Evolutionary conservation across 768 basidiomycete species (phyloP).

Genomic region (Russula compacta): DNA sequence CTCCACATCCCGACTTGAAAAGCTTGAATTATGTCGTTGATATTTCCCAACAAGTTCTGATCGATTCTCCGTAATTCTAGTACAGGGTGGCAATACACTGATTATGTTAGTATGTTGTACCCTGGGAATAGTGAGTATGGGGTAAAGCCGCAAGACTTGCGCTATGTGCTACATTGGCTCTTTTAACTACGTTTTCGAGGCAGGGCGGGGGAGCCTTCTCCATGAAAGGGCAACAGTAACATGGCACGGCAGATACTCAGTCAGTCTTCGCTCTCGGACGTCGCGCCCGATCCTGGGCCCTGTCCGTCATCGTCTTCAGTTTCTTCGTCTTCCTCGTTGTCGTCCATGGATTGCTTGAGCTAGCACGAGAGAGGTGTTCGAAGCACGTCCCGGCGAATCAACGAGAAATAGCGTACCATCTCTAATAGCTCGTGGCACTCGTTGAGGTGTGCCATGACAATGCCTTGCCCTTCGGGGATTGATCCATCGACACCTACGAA

Average conservation of each 20-base stretch:
- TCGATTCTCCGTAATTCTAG: constrained; percentile 8
- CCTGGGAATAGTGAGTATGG: neutral
- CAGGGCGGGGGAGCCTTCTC: neutral
- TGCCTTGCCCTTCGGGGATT: constrained; percentile 93
- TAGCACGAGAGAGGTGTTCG: constrained; percentile 22
- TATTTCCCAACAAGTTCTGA: constrained; percentile 4
- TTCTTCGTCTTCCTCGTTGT: constrained; percentile 25
- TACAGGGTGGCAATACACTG: constrained; percentile 14
- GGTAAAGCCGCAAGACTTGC: constrained; percentile 1
- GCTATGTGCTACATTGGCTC: constrained; percentile 3
- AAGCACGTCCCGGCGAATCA: neutral
- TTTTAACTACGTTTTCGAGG: neutral
- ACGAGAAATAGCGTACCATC: constrained; percentile 49
- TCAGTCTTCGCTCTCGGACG: constrained; percentile 15
- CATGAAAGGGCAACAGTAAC: neutral
- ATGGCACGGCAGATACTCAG: neutral
- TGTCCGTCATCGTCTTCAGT: constrained; percentile 21
- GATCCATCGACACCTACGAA: constrained; percentile 82
- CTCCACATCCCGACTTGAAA: neutral
- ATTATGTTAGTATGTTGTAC: constrained; percentile 12
- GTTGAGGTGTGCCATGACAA: constrained; percentile 89
- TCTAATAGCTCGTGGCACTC: constrained; percentile 95
- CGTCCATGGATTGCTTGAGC: constrained; percentile 80
- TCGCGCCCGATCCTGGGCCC: constrained; percentile 9
- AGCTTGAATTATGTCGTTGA: neutral